phyloP scores from a whole-genome alignment of 345 rosid species.

The Camelina sativa region DNA sequence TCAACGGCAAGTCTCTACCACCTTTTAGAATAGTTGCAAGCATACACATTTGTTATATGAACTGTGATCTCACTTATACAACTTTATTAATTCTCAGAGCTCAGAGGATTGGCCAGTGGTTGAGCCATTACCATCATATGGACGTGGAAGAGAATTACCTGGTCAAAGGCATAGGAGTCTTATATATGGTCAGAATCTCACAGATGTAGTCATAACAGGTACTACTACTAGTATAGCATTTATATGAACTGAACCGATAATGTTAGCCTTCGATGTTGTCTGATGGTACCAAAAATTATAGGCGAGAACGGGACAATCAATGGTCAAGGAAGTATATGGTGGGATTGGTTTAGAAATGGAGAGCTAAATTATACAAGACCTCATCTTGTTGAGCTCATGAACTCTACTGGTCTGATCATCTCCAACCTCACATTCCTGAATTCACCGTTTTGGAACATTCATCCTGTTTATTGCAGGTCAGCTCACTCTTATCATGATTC shows the following conservation, averaged over 20 bases:
- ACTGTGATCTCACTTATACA: slow-evolving; percentile 12
- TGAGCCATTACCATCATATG: slow-evolving; percentile 96
- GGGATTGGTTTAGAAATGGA: slow-evolving; percentile 75
- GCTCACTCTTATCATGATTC: slow-evolving; percentile 34
- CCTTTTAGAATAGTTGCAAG: slow-evolving; percentile 11
- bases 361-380: slow-evolving; percentile 89
- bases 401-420: slow-evolving; percentile 76
- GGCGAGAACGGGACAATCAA: slow-evolving; percentile 95
- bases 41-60: slow-evolving; percentile 15
- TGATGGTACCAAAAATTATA: slow-evolving; percentile 38
- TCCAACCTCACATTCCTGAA: slow-evolving; percentile 87
- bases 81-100: slow-evolving; percentile 46
- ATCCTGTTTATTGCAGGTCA: slow-evolving; percentile 98
- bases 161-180: slow-evolving; percentile 92
- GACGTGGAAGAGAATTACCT: slow-evolving; percentile 92
- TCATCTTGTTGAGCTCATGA: slow-evolving; percentile 93
- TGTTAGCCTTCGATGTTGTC: slow-evolving; percentile 10
- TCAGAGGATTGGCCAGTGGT: slow-evolving; percentile 90
- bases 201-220: slow-evolving; percentile 97
- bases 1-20: slow-evolving; percentile 61
- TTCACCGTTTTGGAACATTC: slow-evolving; percentile 97
- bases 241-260: neutral
- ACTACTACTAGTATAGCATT: neutral
- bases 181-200: slow-evolving; percentile 82
- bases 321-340: slow-evolving; percentile 96